Evolutionary conservation across 2,329 filamentous ascomycete species (phyloP).

Genomic region (Nothophaeocryptopus gaeumannii): DNA sequence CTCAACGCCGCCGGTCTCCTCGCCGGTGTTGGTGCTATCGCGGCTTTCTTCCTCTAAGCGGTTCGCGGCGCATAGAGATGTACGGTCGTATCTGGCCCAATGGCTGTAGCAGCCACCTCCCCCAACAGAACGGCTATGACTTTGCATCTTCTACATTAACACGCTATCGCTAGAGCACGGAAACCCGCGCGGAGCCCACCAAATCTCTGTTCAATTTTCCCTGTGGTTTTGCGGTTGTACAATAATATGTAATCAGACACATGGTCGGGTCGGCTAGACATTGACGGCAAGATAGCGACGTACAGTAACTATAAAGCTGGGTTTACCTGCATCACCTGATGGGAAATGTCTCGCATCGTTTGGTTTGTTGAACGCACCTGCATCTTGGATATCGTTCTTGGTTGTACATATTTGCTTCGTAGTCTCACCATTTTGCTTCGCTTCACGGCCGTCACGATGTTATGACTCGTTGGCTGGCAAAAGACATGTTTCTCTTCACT

Average conservation of each 20-base stretch:
- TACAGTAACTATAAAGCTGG: constrained; percentile 1
- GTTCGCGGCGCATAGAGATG: constrained; percentile 12
- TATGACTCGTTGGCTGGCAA: too few species aligned
- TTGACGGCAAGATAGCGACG: background rate
- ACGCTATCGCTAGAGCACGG: background rate
- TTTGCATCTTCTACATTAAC: constrained; percentile 11
- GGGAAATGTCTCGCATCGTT: background rate
- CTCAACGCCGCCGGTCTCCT: constrained; percentile 24
- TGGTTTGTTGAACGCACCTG: background rate
- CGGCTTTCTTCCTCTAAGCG: constrained; percentile 29
- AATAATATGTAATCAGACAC: constrained; percentile 3
- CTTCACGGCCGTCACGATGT: background rate
- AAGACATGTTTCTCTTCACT: background rate
- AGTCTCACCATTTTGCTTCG: background rate
- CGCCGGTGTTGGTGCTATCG: constrained; percentile 25
- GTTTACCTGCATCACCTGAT: background rate
- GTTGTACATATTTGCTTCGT: background rate
- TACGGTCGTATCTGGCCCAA: constrained; percentile 14
- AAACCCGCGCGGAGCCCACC: too few species aligned
- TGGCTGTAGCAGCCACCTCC: constrained; percentile 3
- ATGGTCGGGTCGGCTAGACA: background rate
- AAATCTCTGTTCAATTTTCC: too few species aligned
- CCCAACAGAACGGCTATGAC: constrained; percentile 15
- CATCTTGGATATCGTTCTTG: background rate
- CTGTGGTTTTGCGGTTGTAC: constrained; percentile 1